phyloP scores from a whole-genome alignment of 352 stramenopile species.

The Vaucheria bursata region DNA sequence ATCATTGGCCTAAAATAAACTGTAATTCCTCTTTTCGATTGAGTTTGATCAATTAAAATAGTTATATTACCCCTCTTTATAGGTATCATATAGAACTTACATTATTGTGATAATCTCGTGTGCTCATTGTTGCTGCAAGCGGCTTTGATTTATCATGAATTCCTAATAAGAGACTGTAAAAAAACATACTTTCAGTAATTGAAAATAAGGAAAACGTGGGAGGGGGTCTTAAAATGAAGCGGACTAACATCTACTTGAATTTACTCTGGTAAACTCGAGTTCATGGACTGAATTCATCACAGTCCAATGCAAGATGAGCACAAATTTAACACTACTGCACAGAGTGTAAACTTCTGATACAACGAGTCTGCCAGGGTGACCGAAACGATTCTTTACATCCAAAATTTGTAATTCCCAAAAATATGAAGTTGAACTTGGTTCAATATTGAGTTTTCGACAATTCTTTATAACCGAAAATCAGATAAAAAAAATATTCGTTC shows the following conservation, averaged over 20 bases:
- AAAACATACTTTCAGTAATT: background rate
- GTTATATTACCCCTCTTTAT: no score
- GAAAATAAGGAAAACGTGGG: background rate
- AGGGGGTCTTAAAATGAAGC: no score
- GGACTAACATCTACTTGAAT: no score
- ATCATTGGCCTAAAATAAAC: no score
- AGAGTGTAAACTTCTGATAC: no score
- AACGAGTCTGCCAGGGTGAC: no score
- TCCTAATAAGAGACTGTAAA: slow-evolving; percentile 67
- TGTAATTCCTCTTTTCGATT: no score
- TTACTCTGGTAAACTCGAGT: background rate
- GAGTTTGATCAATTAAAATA: no score
- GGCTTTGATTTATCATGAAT: slow-evolving; percentile 64
- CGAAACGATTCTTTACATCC: no score
- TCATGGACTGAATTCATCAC: background rate
- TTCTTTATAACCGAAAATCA: background rate
- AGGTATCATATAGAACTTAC: no score
- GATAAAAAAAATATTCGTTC: background rate
- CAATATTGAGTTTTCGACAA: background rate
- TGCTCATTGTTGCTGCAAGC: background rate
- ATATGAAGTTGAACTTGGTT: background rate
- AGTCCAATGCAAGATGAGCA: background rate
- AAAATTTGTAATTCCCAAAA: no score
- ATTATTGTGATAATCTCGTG: background rate
- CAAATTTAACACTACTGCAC: no score